These are phyloP conservation scores for Letharia lupina DNA, from an alignment of 495 filamentous ascomycete genomes.

Conservation along the genomic window DNA sequence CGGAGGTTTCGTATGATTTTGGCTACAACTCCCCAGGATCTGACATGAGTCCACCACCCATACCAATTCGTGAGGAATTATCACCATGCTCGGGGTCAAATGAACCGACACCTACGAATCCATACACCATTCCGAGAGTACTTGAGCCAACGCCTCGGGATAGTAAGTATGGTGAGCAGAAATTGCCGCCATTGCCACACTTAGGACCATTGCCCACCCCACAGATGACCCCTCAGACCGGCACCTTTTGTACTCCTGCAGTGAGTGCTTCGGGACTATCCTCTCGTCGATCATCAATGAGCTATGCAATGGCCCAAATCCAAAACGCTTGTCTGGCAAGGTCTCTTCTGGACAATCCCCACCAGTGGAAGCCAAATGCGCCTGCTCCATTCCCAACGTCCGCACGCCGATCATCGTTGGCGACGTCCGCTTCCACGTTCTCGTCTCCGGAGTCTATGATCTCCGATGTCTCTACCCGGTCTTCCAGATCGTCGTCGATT, in stretches of 20 bases:
- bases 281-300: conserved; percentile 59
- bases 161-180: conserved; percentile 30
- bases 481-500: conserved; percentile 42
- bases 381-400: conserved; percentile 41
- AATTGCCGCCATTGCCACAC: conserved; percentile 46
- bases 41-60: conserved; percentile 24
- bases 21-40: conserved; percentile 25
- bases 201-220: conserved; percentile 69
- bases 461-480: conserved; percentile 61
- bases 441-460: conserved; percentile 91
- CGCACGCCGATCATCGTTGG: conserved; percentile 64
- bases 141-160: conserved; percentile 49
- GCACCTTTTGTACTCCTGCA: conserved; percentile 78
- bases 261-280: conserved; percentile 57
- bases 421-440: conserved; percentile 64
- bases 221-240: conserved; percentile 68
- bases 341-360: conserved; percentile 48
- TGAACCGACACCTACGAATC: conserved; percentile 41
- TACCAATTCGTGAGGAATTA: conserved; percentile 17
- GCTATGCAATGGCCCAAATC: conserved; percentile 69
- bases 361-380: conserved; percentile 45
- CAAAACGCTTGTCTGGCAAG: conserved; percentile 57
- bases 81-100: conserved; percentile 31
- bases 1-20: conserved; percentile 28
- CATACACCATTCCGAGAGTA: conserved; percentile 42